These are phyloP conservation scores for Eucalyptus leucophloia DNA, from an alignment of 345 rosid species.

Conservation along the genomic window DNA sequence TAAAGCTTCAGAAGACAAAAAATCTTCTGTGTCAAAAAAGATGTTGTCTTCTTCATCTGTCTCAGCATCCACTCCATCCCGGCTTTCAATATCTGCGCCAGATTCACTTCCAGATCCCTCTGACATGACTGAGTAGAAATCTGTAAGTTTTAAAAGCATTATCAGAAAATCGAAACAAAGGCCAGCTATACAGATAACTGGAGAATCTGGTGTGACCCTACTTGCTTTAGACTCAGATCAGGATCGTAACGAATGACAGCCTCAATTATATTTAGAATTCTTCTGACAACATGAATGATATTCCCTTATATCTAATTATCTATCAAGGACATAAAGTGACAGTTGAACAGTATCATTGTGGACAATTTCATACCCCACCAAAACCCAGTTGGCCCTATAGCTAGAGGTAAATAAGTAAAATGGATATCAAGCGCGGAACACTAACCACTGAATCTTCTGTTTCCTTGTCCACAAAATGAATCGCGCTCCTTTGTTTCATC, in stretches of 20 bases:
- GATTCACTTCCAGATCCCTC: slow-evolving; percentile 86
- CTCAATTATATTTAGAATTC: neutral
- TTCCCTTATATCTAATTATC: neutral
- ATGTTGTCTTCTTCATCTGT: slow-evolving; percentile 81
- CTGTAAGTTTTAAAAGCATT: slow-evolving; percentile 24
- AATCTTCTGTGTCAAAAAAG: slow-evolving; percentile 85
- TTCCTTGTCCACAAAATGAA: slow-evolving; percentile 77
- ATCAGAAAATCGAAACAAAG: neutral
- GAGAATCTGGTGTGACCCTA: neutral
- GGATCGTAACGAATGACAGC: neutral
- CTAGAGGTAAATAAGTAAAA: neutral
- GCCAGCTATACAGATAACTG: neutral
- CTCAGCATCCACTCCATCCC: slow-evolving; percentile 79
- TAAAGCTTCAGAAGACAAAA: slow-evolving; percentile 72
- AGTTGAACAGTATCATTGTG: neutral
- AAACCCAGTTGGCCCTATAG: neutral
- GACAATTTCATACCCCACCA: neutral
- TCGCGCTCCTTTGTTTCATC: slow-evolving; percentile 96
- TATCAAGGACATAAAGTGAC: neutral
- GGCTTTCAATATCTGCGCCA: slow-evolving; percentile 90
- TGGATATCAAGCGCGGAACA: neutral
- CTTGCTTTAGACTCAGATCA: neutral
- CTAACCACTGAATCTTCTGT: slow-evolving; percentile 91
- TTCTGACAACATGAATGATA: neutral
- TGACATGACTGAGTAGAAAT: slow-evolving; percentile 98